These are phyloP conservation scores for Purshia tridentata DNA, from an alignment of 306 rosid species.

Conservation along the genomic window DNA sequence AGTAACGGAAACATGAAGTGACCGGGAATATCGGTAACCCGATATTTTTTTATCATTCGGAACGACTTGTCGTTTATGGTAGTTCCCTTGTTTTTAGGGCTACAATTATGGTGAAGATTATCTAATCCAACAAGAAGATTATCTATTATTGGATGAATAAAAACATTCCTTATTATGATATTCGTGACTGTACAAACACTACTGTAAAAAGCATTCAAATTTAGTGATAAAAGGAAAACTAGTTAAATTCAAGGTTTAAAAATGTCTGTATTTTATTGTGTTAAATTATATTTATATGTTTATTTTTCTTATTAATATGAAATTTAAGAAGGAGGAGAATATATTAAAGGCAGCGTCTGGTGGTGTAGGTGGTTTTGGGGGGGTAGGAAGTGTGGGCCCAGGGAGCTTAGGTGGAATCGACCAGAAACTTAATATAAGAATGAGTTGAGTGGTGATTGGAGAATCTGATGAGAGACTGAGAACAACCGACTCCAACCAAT, in stretches of 20 bases:
- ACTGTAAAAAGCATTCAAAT: too few relatives aligned
- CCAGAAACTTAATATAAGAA: not conserved
- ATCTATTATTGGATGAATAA: too few relatives aligned
- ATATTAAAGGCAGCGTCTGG: not conserved
- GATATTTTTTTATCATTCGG: not conserved
- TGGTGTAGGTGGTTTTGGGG: not conserved
- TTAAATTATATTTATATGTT: too few relatives aligned
- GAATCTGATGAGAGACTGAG: not conserved
- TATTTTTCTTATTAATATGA: too few relatives aligned
- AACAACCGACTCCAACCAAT: not conserved
- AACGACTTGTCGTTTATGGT: conserved; percentile 11
- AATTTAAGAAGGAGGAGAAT: not conserved
- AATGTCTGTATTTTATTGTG: too few relatives aligned
- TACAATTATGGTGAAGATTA: too few relatives aligned
- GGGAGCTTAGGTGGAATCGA: conserved; percentile 3
- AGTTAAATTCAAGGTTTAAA: too few relatives aligned
- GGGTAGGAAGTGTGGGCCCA: not conserved
- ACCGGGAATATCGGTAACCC: conserved; percentile 35
- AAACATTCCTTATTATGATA: too few relatives aligned
- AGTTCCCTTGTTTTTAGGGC: not conserved
- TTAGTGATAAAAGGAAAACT: too few relatives aligned
- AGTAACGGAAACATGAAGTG: conserved; percentile 30
- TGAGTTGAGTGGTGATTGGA: not conserved
- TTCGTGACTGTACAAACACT: too few relatives aligned
- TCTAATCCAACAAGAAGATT: too few relatives aligned